A percentile compares a stretch with the other conserved stretches of the same genome.
Evolutionary conservation across 495 filamentous ascomycete genomes (phyloP).

Genomic region (Xeromyces bisporus): DNA sequence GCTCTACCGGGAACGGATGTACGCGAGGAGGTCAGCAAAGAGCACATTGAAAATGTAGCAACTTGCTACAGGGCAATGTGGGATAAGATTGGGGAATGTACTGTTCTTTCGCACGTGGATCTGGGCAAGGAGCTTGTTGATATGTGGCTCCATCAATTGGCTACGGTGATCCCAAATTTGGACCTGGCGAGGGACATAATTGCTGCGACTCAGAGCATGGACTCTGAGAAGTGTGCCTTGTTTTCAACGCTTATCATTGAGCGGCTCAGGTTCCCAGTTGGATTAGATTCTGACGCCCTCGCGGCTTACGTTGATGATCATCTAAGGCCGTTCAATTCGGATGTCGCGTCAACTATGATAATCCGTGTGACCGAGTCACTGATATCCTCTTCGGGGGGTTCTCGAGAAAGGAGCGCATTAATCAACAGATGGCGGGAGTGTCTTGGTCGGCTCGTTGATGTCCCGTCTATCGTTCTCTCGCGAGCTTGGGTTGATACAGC

Average conservation of each 20-base stretch:
- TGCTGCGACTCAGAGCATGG: conserved; percentile 10
- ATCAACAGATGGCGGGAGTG: conserved; percentile 20
- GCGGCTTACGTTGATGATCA: conserved; percentile 6
- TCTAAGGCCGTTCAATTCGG: conserved; percentile 10
- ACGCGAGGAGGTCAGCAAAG: too few species aligned
- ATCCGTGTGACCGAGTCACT: conserved; percentile 21
- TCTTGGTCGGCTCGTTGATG: conserved; percentile 9
- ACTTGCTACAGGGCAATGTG: conserved; percentile 18
- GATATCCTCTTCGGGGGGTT: conserved; percentile 2
- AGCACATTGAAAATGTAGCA: conserved; percentile 5
- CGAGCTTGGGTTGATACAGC: conserved; percentile 14
- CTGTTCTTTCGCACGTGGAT: conserved; percentile 19
- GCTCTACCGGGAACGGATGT: conserved; percentile 8
- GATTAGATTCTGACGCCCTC: conserved; percentile 1
- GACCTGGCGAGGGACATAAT: conserved; percentile 19
- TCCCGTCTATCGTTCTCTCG: conserved; percentile 10
- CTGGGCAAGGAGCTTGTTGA: conserved; percentile 14
- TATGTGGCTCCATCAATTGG: conserved; percentile 17
- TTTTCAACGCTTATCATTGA: conserved; percentile 12
- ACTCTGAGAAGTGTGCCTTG: conserved; percentile 9
- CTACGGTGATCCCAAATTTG: conserved; percentile 4
- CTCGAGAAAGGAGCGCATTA: too few species aligned
- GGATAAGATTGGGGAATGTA: conserved; percentile 24
- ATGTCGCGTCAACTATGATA: conserved; percentile 13
- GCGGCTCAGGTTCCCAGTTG: conserved; percentile 9